Conservation (phyloP, 805 yeast species). For the Saccharomyces paradoxus region DNA sequence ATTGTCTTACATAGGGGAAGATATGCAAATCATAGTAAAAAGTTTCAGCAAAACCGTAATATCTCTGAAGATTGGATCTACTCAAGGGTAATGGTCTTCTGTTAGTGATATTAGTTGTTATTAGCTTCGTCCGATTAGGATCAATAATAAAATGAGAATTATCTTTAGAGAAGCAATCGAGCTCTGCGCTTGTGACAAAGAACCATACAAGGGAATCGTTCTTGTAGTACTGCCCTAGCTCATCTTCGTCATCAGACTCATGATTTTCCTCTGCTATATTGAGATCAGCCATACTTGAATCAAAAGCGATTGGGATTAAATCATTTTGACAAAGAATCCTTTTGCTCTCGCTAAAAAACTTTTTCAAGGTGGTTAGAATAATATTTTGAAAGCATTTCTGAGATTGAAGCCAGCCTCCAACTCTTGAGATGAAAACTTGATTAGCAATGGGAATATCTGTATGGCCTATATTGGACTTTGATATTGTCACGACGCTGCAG, state of each 20-base stretch:
- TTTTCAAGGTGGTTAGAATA: constrained; percentile 50
- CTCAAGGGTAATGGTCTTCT: constrained; percentile 30
- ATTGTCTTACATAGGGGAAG: constrained; percentile 43
- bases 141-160: constrained; percentile 40
- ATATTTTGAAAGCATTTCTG: constrained; percentile 24
- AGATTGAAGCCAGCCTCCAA: constrained; percentile 22
- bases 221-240: constrained; percentile 14
- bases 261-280: constrained; percentile 6
- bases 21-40: constrained; percentile 31
- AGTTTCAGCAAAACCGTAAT: constrained; percentile 36
- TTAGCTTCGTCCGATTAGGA: constrained; percentile 58
- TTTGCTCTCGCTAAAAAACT: constrained; percentile 47
- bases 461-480: constrained; percentile 2
- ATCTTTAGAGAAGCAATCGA: constrained; percentile 16
- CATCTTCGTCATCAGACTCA: background rate
- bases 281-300: constrained; percentile 27
- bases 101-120: constrained; percentile 52
- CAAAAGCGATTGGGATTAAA: constrained; percentile 69
- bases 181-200: constrained; percentile 44
- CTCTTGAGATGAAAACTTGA: constrained; percentile 20
- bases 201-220: constrained; percentile 84
- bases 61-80: constrained; percentile 38
- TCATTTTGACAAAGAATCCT: constrained; percentile 62
- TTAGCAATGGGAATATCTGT: constrained; percentile 15
- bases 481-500: constrained; percentile 3